Base-by-base conservation (phyloP, 1,139 yeast genomes). In the Lodderomyces parapsilosis region DNA sequence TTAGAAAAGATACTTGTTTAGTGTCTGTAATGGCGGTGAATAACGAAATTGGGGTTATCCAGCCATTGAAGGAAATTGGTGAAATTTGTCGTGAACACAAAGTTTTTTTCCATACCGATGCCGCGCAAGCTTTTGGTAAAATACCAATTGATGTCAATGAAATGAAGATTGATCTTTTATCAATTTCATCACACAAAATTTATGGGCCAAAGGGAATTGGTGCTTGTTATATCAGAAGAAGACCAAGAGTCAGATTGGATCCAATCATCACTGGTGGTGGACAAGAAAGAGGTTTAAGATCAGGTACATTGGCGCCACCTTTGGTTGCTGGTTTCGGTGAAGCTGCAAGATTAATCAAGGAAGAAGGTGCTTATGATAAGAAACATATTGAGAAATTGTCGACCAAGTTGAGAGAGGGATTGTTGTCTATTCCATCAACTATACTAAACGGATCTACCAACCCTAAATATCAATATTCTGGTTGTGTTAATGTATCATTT, bases 181-280 rank as follows among this genome's bases (percentile, higher is more conserved):
- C 97, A 17, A 86, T 93, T 48, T 88, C 96, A 0, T 91, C 96
- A 3, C 99, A 93, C 70, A 93, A 93, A 71, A 85, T 94, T 48
- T 93, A 94, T 65, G 99, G 99, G 4, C 99, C 99, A 52, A 93
- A 85, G 79, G 99, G 99, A 49, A 80, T 90, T 51, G 99, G 99
- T 58, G 99, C 99, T 13, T 75, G 91, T 56, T 93, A 80, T 60
- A 93, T 94, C 33, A 83, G 99, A 68, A 86, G 99, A 77, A 83
- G 99, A 67, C 99, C 99, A 52, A 83, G 99, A 70, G 99, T 94
- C 43, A 85, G 99, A 78, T 65, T 93, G 52, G 97, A 91, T 53
- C 97, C 99, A 28, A 74, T 93, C 47, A 86, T 93, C 54, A 86
- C 90, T 49, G 99, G 99, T 55, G 99, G 99, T 66, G 99, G 99